phyloP scores from a whole-genome alignment of 306 rosid species.

The Carpinus viminea region DNA sequence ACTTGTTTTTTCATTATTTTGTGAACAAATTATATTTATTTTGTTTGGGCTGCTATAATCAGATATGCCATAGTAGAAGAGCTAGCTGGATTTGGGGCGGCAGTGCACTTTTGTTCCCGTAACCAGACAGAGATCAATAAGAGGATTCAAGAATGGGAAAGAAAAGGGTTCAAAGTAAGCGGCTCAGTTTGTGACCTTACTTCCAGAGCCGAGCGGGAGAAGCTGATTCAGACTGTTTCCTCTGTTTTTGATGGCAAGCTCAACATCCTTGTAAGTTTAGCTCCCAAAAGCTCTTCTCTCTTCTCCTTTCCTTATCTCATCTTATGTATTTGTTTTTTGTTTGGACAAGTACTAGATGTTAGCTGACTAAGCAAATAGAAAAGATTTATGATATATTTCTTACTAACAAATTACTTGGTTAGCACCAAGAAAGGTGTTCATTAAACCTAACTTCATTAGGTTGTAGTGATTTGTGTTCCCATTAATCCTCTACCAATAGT shows the following conservation, averaged over 20 bases:
- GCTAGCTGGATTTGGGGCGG: slow-evolving; percentile 47
- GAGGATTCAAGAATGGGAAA: slow-evolving; percentile 40
- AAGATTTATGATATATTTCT: no score
- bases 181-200: slow-evolving; percentile 46
- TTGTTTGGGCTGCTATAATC: neutral
- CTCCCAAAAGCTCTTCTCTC: neutral
- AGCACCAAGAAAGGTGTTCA: no score
- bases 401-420: no score
- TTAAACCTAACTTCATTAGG: no score
- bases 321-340: no score
- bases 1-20: neutral
- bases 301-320: no score
- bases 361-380: no score
- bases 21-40: neutral
- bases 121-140: slow-evolving; percentile 31
- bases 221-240: slow-evolving; percentile 35
- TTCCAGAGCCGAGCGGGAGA: slow-evolving; percentile 31
- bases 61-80: slow-evolving; percentile 56
- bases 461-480: no score
- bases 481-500: no score
- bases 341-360: no score
- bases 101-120: slow-evolving; percentile 46
- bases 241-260: slow-evolving; percentile 45
- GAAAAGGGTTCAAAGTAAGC: slow-evolving; percentile 41
- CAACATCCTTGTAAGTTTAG: slow-evolving; percentile 44